A percentile compares a stretch with the other conserved stretches of the same genome.
These are phyloP conservation scores for Chlorella vulgaris DNA, from an alignment of 139 green algal genomes.

Conservation along the genomic window DNA sequence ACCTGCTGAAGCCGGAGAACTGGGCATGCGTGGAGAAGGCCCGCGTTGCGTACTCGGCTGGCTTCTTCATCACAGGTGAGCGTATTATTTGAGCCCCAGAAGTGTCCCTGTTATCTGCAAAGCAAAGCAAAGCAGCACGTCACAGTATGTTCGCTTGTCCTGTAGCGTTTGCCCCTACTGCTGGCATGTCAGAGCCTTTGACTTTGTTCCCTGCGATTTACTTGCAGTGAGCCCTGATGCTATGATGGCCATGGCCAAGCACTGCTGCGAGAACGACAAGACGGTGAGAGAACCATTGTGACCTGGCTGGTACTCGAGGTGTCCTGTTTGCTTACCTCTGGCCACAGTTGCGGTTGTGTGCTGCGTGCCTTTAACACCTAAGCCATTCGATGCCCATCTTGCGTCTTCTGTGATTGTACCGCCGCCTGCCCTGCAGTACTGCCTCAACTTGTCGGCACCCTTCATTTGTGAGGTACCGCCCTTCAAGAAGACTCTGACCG, in stretches of 20 bases:
- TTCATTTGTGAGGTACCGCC: slow-evolving; percentile 96
- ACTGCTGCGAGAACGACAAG: slow-evolving; percentile 88
- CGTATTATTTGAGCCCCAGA: no score
- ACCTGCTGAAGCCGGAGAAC: slow-evolving; percentile 78
- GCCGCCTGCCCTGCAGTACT: slow-evolving; percentile 52
- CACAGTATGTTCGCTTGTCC: no score
- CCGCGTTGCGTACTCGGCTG: slow-evolving; percentile 90
- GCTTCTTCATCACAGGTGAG: slow-evolving; percentile 97
- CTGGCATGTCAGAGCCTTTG: no score
- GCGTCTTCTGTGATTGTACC: background rate
- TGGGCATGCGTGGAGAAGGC: slow-evolving; percentile 86
- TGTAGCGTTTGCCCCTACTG: no score
- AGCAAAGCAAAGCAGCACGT: no score
- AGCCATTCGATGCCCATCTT: no score
- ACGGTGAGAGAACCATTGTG: slow-evolving; percentile 49
- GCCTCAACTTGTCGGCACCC: slow-evolving; percentile 94
- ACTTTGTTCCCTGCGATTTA: no score
- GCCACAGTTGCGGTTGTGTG: no score
- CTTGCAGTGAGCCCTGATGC: slow-evolving; percentile 80
- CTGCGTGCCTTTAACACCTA: no score
- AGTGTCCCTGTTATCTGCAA: no score
- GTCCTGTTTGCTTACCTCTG: no score
- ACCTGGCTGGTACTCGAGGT: background rate
- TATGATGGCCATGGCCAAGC: slow-evolving; percentile 85
- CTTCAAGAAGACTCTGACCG: slow-evolving; percentile 86